Evolutionary conservation across 2,329 filamentous ascomycete species (phyloP).

Genomic region (Claviceps sp.): DNA sequence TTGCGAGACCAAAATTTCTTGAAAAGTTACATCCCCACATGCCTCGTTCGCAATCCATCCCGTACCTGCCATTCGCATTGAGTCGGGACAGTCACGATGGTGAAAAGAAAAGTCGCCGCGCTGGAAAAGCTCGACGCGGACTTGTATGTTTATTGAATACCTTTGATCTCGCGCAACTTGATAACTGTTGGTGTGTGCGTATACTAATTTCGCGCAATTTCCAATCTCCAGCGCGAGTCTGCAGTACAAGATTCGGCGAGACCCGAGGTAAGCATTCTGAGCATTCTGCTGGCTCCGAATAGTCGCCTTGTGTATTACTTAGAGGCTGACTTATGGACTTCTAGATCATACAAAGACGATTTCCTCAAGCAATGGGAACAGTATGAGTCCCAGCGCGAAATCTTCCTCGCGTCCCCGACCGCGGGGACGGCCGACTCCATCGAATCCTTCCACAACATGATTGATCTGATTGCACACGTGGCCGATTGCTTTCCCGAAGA

Average conservation of each 20-base stretch:
- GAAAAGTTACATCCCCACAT: constrained; percentile 1
- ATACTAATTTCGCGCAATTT: background rate
- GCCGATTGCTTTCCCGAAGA: constrained; percentile 84
- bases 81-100: constrained; percentile 36
- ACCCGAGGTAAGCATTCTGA: constrained; percentile 50
- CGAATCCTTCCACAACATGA: constrained; percentile 75
- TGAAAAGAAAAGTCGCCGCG: constrained; percentile 79
- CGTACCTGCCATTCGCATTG: background rate
- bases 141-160: constrained; percentile 35
- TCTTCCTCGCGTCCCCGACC: constrained; percentile 74
- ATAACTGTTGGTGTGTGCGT: too few relatives aligned
- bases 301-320: background rate
- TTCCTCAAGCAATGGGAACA: constrained; percentile 80
- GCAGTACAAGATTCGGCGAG: constrained; percentile 81
- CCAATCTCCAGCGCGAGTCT: constrained; percentile 50
- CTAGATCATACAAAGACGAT: constrained; percentile 75
- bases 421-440: constrained; percentile 66
- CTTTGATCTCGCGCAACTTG: background rate
- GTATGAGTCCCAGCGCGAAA: constrained; percentile 81
- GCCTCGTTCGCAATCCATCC: too few relatives aligned
- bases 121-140: constrained; percentile 94
- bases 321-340: background rate
- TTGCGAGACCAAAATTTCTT: background rate
- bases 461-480: constrained; percentile 88
- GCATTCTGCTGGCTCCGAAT: background rate